phyloP scores from a whole-genome alignment of 345 rosid species.

The Camelina laxa region DNA sequence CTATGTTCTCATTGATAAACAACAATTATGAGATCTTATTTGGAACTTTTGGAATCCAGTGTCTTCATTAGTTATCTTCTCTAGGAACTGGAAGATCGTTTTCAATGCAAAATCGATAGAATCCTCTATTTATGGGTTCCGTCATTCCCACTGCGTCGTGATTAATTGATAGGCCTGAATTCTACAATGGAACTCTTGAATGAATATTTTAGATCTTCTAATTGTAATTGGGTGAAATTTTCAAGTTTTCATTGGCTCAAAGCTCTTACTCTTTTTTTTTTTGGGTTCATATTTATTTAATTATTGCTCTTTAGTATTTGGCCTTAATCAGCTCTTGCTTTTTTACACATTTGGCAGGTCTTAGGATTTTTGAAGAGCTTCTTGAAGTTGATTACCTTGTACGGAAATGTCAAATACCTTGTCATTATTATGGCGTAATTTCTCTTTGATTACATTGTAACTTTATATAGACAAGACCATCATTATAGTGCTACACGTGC shows the following conservation, averaged over 20 bases:
- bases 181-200: not conserved
- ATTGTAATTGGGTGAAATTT: not conserved
- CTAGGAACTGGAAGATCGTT: conserved; percentile 14
- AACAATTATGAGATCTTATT: not conserved
- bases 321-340: conserved; percentile 8
- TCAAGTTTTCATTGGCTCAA: not conserved
- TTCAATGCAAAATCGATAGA: conserved; percentile 9
- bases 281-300: not conserved
- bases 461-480: conserved; percentile 35
- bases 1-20: conserved; percentile 1
- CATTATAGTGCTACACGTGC: conserved; percentile 48
- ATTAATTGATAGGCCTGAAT: not conserved
- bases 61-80: conserved; percentile 20
- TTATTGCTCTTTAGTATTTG: not conserved
- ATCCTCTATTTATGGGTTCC: not conserved
- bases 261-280: not conserved
- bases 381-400: conserved; percentile 99
- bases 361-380: conserved; percentile 99
- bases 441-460: conserved; percentile 22
- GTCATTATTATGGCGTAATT: conserved; percentile 18
- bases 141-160: not conserved
- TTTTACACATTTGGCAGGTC: conserved; percentile 63
- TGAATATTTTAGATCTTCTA: not conserved
- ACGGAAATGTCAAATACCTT: conserved; percentile 43
- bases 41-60: conserved; percentile 14